These are phyloP conservation scores for Paraurostyla sp. DNA, from an alignment of 73 alveolate species.

Conservation along the genomic window DNA sequence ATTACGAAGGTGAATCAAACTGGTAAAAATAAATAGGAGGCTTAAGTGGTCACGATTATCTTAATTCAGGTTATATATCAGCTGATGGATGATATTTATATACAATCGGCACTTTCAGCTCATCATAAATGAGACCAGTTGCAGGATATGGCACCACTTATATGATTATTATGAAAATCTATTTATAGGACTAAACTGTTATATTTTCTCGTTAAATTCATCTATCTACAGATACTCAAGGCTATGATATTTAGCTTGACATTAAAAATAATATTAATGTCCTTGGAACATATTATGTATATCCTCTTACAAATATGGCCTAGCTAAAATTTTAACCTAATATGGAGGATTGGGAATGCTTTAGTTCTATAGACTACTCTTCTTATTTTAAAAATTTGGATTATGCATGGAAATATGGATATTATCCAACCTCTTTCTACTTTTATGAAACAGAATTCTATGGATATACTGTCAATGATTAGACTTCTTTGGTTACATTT, in stretches of 20 bases:
- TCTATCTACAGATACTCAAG: too few relatives aligned
- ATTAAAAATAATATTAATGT: background rate
- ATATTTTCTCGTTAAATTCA: too few relatives aligned
- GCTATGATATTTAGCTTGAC: too few relatives aligned
- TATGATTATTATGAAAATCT: too few relatives aligned
- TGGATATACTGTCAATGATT: background rate
- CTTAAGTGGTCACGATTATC: background rate
- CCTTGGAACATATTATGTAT: background rate
- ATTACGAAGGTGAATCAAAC: background rate
- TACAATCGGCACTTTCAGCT: background rate
- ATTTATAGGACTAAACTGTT: background rate
- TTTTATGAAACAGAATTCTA: background rate
- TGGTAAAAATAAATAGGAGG: slow-evolving; percentile 3
- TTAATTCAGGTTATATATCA: background rate
- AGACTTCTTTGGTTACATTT: background rate
- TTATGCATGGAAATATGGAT: background rate
- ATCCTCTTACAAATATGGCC: background rate
- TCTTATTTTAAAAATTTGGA: background rate
- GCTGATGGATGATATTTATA: background rate
- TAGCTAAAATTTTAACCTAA: background rate
- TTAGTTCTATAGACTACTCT: background rate
- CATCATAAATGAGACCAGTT: background rate
- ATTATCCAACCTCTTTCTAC: background rate
- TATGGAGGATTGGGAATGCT: slow-evolving; percentile 15
- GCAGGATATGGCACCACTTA: too few relatives aligned